Conservation (phyloP, 768 basidiomycete genomes). For the Amanita exitialis region DNA sequence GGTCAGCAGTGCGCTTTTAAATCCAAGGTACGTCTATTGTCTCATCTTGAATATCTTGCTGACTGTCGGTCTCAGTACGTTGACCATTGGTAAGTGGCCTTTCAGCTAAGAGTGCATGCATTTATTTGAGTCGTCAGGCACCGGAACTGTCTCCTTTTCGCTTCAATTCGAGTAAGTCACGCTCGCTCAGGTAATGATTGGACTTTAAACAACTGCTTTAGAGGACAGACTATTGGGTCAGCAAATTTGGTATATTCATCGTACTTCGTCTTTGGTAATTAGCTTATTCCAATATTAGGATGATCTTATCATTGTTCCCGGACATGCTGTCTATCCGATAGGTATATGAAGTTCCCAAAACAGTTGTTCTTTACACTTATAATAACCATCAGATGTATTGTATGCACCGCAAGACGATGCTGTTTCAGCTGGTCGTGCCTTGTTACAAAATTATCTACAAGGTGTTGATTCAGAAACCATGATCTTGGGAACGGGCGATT, state of each 20-base stretch:
- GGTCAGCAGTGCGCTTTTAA: constrained; percentile 48
- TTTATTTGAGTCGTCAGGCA: constrained; percentile 31
- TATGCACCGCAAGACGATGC: constrained; percentile 49
- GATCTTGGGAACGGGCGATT: constrained; percentile 43
- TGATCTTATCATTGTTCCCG: constrained; percentile 49
- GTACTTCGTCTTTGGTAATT: background rate
- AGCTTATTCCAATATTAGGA: constrained; percentile 21
- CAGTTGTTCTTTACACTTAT: background rate
- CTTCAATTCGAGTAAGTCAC: constrained; percentile 42
- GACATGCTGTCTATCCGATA: constrained; percentile 45
- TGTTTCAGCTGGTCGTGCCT: constrained; percentile 36
- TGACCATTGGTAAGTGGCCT: constrained; percentile 29
- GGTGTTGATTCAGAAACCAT: constrained; percentile 44
- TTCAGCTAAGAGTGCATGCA: background rate
- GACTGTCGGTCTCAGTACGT: constrained; percentile 20
- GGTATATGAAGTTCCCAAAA: constrained; percentile 19
- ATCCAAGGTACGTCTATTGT: constrained; percentile 39
- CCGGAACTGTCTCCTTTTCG: constrained; percentile 54
- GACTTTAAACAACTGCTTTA: constrained; percentile 12
- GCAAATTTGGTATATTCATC: constrained; percentile 39
- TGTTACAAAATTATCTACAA: constrained; percentile 65
- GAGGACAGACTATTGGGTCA: constrained; percentile 42
- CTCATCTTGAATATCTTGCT: background rate
- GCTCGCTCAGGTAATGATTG: background rate
- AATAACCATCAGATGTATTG: constrained; percentile 36